A percentile compares a stretch with the other conserved stretches of the same genome.
phyloP scores from a whole-genome alignment of 169 alveolate species.

The Perkinsus chesapeaki region DNA sequence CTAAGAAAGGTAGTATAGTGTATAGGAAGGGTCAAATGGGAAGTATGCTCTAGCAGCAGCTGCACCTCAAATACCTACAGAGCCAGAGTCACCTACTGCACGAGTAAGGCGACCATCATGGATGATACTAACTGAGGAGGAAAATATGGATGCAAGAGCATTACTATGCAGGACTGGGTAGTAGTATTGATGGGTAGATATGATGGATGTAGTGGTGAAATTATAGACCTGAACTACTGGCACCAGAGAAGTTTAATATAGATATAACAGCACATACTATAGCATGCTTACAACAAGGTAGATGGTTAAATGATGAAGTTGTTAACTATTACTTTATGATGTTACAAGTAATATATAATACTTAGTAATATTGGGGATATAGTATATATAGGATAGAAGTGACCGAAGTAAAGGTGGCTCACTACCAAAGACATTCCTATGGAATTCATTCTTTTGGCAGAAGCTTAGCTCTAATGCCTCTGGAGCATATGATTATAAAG shows the following conservation, averaged over 20 bases:
- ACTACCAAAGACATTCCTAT: constrained; percentile 17
- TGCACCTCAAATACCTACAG: no score
- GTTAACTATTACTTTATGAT: constrained; percentile 29
- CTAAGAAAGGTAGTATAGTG: not conserved
- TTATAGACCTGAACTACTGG: not conserved
- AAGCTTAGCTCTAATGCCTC: constrained; percentile 10
- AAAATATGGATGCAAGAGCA: not conserved
- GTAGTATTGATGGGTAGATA: not conserved
- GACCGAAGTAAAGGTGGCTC: not conserved
- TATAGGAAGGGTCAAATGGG: no score
- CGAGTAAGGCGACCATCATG: constrained; percentile 5
- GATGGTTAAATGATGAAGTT: constrained; percentile 35
- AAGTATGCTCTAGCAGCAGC: no score
- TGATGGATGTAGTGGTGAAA: not conserved
- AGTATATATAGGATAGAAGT: not conserved
- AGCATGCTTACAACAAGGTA: constrained; percentile 17
- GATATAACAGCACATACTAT: not conserved
- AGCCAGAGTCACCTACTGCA: no score
- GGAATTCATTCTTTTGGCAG: constrained; percentile 31
- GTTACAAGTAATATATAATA: constrained; percentile 27
- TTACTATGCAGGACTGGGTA: not conserved
- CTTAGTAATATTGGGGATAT: not conserved
- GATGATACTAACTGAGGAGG: not conserved
- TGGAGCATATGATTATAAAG: constrained; percentile 7
- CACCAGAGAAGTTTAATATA: not conserved